Evolutionary conservation across 2,329 filamentous ascomycete species (phyloP), one percentile per base, ranked within the genome.

Genomic region (Ophiognomonia clavigignenti-juglandacearum): DNA sequence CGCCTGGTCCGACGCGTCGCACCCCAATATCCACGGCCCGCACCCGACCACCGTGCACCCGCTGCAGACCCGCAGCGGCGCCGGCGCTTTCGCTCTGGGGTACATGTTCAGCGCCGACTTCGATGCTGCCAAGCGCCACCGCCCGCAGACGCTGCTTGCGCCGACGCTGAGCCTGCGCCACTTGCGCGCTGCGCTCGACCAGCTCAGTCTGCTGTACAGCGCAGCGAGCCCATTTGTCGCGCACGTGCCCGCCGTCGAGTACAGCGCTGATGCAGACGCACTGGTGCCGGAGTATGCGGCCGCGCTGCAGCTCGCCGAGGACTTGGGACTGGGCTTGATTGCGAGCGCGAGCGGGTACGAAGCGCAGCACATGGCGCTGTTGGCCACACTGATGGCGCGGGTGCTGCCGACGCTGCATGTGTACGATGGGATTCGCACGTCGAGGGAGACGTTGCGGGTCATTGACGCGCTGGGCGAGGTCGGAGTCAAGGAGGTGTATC

Each of bases 91-190:
- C 62, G 90, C 93, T 19, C 78, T 98, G 40, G 93, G 93, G 48
- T 98, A 98, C 71, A 88, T 97, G 65, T 98, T 97, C 76, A 96
- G 91, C 52, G 88, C 89, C 61, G 93, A 98, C 69, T 96, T 96
- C 61, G 91, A 97, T 65, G 69, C 96, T 60, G 82, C 80, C 72
- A 96, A 93, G 77, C 83, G 91, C 56, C 83, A 93, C 63, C 83
- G 96, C 49, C 92, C 93, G 3, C 93, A 98, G 75, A 84, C 88
- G 14, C 83, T 98, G 54, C 71, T 98, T 54, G 92, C 90, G 9
- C 88, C 90, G 3, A 91, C 90, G 0, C 83, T 88, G 38, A 92
- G 85, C 55, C 73, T 98, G 55, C 80, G 82, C 51, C 85, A 86
- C 62, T 77, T 98, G 61, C 86, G 90, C 35, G 73, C 83, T n/a